phyloP scores from a whole-genome alignment of 192 early-diverging fungal genomes.

The Coemansia sp. region DNA sequence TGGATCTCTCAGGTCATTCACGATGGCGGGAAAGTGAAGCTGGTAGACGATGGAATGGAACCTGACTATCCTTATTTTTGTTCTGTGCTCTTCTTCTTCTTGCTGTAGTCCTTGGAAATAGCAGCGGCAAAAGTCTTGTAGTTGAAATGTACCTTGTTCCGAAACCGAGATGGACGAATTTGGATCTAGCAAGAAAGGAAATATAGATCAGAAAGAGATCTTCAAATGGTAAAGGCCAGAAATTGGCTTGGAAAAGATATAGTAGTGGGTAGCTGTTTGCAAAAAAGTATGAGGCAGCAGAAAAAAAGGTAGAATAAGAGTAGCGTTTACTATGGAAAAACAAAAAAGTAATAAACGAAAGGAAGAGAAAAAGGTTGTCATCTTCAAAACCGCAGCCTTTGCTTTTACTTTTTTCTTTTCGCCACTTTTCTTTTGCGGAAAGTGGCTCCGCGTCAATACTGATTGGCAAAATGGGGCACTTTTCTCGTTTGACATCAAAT shows the following conservation, averaged over 20 bases:
- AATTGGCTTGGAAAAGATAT: background rate
- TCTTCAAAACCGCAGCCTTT: no score
- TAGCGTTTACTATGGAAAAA: slow-evolving; percentile 9
- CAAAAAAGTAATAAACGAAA: slow-evolving; percentile 7
- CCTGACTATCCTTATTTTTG: background rate
- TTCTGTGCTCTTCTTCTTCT: background rate
- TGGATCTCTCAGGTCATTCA: background rate
- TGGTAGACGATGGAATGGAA: background rate
- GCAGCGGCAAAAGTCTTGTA: background rate
- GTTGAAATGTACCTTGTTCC: slow-evolving; percentile 17
- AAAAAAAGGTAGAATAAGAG: slow-evolving; percentile 5
- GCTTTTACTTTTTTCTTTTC: no score
- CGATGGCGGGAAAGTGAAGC: background rate
- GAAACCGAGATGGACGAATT: background rate
- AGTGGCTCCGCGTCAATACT: background rate
- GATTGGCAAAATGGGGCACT: background rate
- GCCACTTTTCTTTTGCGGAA: no score
- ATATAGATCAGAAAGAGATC: background rate
- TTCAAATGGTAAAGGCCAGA: background rate
- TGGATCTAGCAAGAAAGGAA: background rate
- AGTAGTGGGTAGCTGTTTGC: background rate
- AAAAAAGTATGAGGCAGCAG: background rate
- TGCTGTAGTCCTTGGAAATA: slow-evolving; percentile 4
- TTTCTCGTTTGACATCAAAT: background rate
- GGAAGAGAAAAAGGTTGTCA: background rate